phyloP scores from a whole-genome alignment of 768 basidiomycete genomes.

The Ramaria rubella region DNA sequence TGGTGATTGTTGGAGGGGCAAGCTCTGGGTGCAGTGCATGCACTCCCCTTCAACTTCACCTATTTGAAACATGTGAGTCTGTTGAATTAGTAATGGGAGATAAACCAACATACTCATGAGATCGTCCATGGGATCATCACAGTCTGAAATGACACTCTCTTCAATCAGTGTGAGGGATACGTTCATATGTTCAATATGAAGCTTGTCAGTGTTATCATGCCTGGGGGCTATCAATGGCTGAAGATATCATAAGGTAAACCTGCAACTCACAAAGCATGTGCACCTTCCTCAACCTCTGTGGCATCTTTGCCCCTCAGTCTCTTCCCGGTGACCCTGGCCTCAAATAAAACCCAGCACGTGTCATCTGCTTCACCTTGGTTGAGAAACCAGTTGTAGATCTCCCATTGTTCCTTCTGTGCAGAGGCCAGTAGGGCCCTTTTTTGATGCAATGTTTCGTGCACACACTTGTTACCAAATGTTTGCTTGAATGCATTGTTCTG shows the following conservation, averaged over 20 bases:
- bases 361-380: background rate
- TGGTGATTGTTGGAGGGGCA: background rate
- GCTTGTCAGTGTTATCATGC: background rate
- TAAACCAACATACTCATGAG: background rate
- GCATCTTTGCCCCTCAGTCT: background rate
- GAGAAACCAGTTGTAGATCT: background rate
- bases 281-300: background rate
- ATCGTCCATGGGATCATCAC: background rate
- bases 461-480: background rate
- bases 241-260: background rate
- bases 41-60: background rate
- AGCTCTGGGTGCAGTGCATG: background rate
- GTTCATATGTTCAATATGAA: no score
- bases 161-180: background rate
- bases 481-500: background rate
- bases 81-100: background rate
- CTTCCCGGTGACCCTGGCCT: background rate
- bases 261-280: background rate
- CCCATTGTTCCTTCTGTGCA: background rate
- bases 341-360: background rate
- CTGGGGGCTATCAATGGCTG: background rate
- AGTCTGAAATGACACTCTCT: background rate
- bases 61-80: background rate
- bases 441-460: background rate
- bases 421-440: background rate